phyloP scores from a whole-genome alignment of 192 early-diverging fungal genomes.

The Backusella tarrabulga region DNA sequence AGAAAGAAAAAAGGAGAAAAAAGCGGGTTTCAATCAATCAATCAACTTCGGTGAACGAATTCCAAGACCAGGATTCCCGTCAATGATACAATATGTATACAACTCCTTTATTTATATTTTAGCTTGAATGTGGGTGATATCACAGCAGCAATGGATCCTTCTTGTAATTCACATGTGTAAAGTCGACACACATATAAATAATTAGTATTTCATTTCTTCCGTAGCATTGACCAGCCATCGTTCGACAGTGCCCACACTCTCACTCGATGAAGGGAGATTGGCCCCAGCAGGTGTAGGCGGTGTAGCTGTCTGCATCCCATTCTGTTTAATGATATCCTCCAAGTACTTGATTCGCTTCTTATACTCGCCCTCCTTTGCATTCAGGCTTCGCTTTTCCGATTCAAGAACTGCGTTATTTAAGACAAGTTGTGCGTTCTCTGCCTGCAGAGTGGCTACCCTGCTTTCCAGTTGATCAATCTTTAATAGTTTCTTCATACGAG shows the following conservation, averaged over 20 bases:
- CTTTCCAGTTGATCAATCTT: constrained; percentile 80
- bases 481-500: constrained; percentile 79
- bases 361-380: constrained; percentile 27
- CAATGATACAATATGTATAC: too few relatives aligned
- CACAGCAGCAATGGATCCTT: too few relatives aligned
- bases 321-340: constrained; percentile 20
- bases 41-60: neutral
- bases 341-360: constrained; percentile 31
- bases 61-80: too few relatives aligned
- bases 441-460: constrained; percentile 73
- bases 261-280: neutral
- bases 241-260: neutral
- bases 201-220: neutral
- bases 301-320: neutral
- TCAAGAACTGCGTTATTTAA: constrained; percentile 34
- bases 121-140: too few relatives aligned
- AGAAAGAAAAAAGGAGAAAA: neutral
- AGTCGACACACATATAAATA: too few relatives aligned
- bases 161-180: too few relatives aligned
- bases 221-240: neutral
- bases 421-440: constrained; percentile 65
- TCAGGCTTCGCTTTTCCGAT: constrained; percentile 27
- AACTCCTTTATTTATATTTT: too few relatives aligned
- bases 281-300: neutral
- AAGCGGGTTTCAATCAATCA: neutral